A percentile compares a stretch with the other conserved stretches of the same genome.
Evolutionary conservation across 2,329 filamentous ascomycete genomes (phyloP).

Genomic region (Pseudocercospora cruenta): DNA sequence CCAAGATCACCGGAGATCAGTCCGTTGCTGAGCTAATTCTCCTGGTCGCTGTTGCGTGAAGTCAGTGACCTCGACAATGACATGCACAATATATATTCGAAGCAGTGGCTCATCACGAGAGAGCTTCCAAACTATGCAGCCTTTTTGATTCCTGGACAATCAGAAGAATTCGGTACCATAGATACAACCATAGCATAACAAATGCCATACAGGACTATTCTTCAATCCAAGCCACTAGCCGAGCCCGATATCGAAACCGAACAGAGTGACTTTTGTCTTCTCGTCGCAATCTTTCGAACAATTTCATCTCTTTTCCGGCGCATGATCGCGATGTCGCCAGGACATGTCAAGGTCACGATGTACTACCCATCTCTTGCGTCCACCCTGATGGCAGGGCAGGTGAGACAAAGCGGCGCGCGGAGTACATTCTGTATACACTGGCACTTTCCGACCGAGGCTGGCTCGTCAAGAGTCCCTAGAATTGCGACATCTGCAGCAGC

Average conservation of each 20-base stretch:
- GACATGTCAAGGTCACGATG: not conserved
- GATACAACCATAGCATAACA: not conserved
- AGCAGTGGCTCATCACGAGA: not conserved
- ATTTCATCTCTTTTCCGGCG: too few relatives aligned
- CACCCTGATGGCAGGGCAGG: not conserved
- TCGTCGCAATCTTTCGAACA: too few relatives aligned
- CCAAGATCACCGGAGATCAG: not conserved
- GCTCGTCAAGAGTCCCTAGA: conserved; percentile 6
- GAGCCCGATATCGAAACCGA: not conserved
- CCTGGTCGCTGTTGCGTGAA: too few relatives aligned
- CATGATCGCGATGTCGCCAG: too few relatives aligned
- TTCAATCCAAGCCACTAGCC: too few relatives aligned
- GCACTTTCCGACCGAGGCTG: not conserved
- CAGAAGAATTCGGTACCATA: not conserved
- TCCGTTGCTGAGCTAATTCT: not conserved
- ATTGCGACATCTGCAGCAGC: not conserved
- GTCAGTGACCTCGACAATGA: not conserved
- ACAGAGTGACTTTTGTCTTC: not conserved
- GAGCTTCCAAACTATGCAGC: not conserved
- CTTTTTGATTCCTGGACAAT: not conserved
- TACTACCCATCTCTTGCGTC: not conserved
- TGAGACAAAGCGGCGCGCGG: not conserved
- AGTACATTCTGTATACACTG: not conserved
- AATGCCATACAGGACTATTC: not conserved
- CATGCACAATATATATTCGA: not conserved